Evolutionary conservation across 306 rosid genomes (phyloP).

Genomic region (Vicia villosa): DNA sequence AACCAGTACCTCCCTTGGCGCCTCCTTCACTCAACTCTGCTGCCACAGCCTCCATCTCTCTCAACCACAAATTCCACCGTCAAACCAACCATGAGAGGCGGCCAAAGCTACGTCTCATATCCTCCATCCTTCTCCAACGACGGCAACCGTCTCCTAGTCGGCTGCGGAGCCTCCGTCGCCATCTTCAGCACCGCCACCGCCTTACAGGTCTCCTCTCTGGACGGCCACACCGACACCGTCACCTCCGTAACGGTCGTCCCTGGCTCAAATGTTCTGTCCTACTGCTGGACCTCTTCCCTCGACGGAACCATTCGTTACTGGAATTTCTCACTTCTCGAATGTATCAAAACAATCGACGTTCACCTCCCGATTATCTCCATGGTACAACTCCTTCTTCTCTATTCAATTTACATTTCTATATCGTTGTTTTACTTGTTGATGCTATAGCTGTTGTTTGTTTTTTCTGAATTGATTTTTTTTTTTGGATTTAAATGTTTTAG

Average conservation of each 20-base stretch:
- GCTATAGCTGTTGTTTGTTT: too few relatives aligned
- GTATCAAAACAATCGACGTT: slow-evolving; percentile 57
- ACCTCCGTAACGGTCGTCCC: slow-evolving; percentile 74
- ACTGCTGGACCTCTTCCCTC: slow-evolving; percentile 82
- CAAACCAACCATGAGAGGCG: slow-evolving; percentile 58
- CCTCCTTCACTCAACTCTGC: too few relatives aligned
- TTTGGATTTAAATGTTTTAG: slow-evolving; percentile 41
- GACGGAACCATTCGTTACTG: slow-evolving; percentile 87
- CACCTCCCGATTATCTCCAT: slow-evolving; percentile 65
- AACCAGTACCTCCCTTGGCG: too few relatives aligned
- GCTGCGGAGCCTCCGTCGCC: slow-evolving; percentile 64
- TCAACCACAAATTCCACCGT: too few relatives aligned
- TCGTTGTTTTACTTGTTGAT: not conserved
- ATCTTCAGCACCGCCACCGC: slow-evolving; percentile 80
- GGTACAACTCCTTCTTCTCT: slow-evolving; percentile 38
- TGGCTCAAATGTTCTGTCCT: slow-evolving; percentile 45
- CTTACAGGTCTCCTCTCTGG: slow-evolving; percentile 54
- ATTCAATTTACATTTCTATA: not conserved
- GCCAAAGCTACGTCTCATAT: slow-evolving; percentile 65
- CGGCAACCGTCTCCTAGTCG: slow-evolving; percentile 69
- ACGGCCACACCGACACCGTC: slow-evolving; percentile 72
- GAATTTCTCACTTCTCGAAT: slow-evolving; percentile 73
- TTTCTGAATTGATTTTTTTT: too few relatives aligned
- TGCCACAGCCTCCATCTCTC: too few relatives aligned
- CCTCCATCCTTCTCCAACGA: slow-evolving; percentile 84